Evolutionary conservation across 1,284 basidiomycete species (phyloP).

Genomic region (Cryptococcus maquisensis): DNA sequence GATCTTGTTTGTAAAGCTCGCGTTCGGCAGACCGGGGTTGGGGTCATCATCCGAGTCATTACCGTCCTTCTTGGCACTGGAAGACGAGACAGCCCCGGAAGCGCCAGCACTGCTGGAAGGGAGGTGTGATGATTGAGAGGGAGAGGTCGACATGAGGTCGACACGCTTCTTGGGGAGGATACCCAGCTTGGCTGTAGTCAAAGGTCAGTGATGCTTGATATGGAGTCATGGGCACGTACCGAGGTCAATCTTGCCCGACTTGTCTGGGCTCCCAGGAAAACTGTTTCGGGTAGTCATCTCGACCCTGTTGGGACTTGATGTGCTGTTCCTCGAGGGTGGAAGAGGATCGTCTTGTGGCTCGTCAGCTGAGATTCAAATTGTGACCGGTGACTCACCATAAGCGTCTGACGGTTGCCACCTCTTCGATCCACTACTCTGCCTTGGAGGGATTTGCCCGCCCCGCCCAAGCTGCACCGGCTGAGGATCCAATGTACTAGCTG

Average conservation of each 20-base stretch:
- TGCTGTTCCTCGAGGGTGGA: conserved; percentile 14
- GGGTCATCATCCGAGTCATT: conserved; percentile 30
- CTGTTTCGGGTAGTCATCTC: neutral
- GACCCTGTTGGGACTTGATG: conserved; percentile 1
- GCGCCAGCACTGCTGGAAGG: conserved; percentile 4
- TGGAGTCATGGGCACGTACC: conserved; percentile 22
- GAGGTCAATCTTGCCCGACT: conserved; percentile 45
- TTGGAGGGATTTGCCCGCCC: too few species aligned
- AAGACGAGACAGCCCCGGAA: neutral
- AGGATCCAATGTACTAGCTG: conserved; percentile 24
- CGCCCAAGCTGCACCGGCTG: conserved; percentile 1
- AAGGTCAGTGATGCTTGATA: neutral
- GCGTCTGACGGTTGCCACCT: conserved; percentile 45
- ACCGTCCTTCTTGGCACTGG: neutral
- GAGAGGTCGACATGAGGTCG: conserved; percentile 40
- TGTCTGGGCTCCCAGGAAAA: conserved; percentile 22
- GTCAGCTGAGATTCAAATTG: neutral
- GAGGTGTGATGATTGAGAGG: conserved; percentile 8
- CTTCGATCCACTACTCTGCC: conserved; percentile 4
- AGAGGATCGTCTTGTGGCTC: conserved; percentile 24
- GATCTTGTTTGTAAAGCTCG: conserved; percentile 33
- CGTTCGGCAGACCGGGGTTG: conserved; percentile 33
- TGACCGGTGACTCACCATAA: conserved; percentile 29
- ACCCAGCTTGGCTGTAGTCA: conserved; percentile 41
- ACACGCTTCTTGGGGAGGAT: conserved; percentile 48